Base-by-base conservation (phyloP, 2,329 filamentous ascomycete genomes). In the Penicillium crustosum region DNA sequence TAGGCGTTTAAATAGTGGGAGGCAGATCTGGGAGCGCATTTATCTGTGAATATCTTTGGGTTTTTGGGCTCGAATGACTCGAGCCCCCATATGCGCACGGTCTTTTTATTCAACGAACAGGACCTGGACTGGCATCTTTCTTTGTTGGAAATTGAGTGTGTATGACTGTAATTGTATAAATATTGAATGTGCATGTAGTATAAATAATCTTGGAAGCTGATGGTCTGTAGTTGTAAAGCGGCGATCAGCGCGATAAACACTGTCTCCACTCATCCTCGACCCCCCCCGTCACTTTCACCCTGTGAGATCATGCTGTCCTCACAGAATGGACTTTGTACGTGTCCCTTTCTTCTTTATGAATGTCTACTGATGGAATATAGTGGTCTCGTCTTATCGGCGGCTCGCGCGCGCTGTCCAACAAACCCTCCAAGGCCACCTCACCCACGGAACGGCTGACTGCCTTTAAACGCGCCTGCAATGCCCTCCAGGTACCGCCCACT, bases 371-470 rank as follows among this genome's bases (percentile, higher is more conserved):
- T 27, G 15, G 2, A 19, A 35, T 25, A 42, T 65, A 86, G 83
- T 86, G 83, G 81, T 82, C 83, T 71, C 82, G 85, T 71, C 78
- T 88, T 66, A 81, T 88, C 63, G 84, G 84, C 70, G 83, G 83
- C 67, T 76, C 78, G 55, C 79, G 80, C 64, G 70, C 73, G 51
- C 68, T 75, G 61, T 70, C 77, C 62, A 83, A 81, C 62, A 83
- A 82, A 72, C 78, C 79, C 71, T 77, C 78, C 53, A 75, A 77
- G 38, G 73, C 78, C 59, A 82, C 82, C 68, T 82, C 83, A 63
- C 82, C 84, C 25, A 81, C 83, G 61, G 82, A 86, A 69, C 83
- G 86, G 66, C 79, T 87, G 66, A 77, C 81, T 64, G 80, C 83
- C 61, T 88, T 87, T 74, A 84, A 84, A 67, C 81, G 83, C 64